Evolutionary conservation across 2,329 filamentous ascomycete species (phyloP).

Genomic region (Sporothrix dimorphospora): DNA sequence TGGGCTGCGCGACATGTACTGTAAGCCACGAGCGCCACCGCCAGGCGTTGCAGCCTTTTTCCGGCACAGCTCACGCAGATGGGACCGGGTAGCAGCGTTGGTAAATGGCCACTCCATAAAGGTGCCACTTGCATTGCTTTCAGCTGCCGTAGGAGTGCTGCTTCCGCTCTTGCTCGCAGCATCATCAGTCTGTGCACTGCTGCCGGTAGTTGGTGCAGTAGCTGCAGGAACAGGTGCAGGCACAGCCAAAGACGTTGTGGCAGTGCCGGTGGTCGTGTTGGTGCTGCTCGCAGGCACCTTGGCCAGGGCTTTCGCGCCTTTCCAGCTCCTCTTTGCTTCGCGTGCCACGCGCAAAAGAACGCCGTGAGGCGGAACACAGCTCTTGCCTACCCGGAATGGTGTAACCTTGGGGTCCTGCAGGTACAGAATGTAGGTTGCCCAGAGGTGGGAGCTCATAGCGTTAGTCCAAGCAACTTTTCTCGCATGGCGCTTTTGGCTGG

Average conservation of each 20-base stretch:
- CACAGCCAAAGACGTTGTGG: neutral
- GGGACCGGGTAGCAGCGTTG: constrained; percentile 62
- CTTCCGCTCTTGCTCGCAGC: constrained; percentile 53
- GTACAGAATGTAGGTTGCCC: constrained; percentile 67
- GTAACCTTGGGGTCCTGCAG: constrained; percentile 69
- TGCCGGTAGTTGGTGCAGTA: neutral
- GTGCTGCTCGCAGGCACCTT: constrained; percentile 28
- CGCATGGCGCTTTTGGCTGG: neutral
- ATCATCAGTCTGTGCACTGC: constrained; percentile 29
- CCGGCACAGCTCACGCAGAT: constrained; percentile 66
- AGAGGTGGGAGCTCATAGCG: constrained; percentile 67
- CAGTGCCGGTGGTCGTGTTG: neutral
- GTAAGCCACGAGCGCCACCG: constrained; percentile 47
- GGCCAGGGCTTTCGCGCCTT: constrained; percentile 55
- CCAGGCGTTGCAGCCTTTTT: constrained; percentile 52
- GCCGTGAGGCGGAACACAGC: constrained; percentile 65
- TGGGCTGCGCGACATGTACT: constrained; percentile 56
- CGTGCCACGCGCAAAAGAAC: constrained; percentile 68
- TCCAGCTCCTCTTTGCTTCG: constrained; percentile 68
- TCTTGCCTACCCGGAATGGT: constrained; percentile 65
- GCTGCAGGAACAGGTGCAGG: neutral
- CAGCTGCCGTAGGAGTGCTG: constrained; percentile 55
- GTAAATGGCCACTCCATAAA: constrained; percentile 68
- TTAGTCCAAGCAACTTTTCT: constrained; percentile 65
- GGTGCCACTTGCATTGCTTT: constrained; percentile 45